Conservation (phyloP, 495 filamentous ascomycete genomes). For the Schizothecium vesticola region DNA sequence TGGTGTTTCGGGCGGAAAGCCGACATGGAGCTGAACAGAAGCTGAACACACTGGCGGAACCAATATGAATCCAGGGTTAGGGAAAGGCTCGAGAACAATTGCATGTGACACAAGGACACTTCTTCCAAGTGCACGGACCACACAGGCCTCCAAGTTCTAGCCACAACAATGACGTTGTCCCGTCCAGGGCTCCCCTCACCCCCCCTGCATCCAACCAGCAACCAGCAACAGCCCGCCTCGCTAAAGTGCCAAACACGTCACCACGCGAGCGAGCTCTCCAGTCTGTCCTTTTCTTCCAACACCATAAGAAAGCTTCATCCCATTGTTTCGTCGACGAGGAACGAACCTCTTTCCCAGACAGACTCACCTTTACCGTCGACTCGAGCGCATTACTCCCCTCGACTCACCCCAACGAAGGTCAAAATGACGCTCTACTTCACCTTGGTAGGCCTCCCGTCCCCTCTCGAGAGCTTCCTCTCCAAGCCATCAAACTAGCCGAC, state of each 20-base stretch:
- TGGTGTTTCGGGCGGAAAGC: background rate
- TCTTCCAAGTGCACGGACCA: background rate
- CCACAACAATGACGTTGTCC: background rate
- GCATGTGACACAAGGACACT: background rate
- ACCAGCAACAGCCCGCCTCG: background rate
- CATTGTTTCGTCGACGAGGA: background rate
- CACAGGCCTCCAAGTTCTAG: background rate
- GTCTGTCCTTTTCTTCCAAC: background rate
- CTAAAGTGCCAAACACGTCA: background rate
- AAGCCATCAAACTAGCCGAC: background rate
- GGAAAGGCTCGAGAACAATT: background rate
- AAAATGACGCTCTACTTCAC: constrained; percentile 99
- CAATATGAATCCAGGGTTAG: background rate
- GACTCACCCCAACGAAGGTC: constrained; percentile 18
- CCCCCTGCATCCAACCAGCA: background rate
- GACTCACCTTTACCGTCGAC: background rate
- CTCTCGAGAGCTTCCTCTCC: background rate
- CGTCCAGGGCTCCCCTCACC: background rate
- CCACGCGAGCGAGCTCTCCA: background rate
- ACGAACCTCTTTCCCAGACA: background rate
- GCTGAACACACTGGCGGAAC: background rate
- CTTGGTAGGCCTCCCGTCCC: constrained; percentile 59
- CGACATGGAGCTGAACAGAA: too few species aligned
- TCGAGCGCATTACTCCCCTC: background rate
- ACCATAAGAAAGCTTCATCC: background rate